A percentile compares a stretch with the other conserved stretches of the same genome.
Evolutionary conservation across 768 basidiomycete species (phyloP).

Genomic region (Tulasnella sp.): DNA sequence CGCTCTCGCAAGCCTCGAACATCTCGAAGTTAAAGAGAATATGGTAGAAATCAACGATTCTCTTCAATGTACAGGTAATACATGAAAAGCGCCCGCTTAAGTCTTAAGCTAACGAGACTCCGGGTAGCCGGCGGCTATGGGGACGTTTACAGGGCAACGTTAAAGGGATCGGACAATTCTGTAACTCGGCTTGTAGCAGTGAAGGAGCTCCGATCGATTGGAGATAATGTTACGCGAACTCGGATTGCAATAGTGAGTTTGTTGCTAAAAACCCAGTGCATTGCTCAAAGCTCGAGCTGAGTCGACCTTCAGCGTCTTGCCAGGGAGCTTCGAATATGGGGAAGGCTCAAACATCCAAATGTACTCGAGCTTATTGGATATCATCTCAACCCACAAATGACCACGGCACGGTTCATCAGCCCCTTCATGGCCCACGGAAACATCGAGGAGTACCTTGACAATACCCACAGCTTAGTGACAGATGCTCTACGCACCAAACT

Average conservation of each 20-base stretch:
- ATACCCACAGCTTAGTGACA: background rate
- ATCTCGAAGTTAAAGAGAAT: background rate
- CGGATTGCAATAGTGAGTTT: background rate
- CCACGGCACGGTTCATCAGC: background rate
- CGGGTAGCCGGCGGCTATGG: background rate
- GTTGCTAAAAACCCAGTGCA: background rate
- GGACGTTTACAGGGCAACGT: background rate
- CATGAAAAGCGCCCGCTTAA: background rate
- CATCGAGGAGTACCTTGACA: background rate
- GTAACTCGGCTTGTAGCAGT: background rate
- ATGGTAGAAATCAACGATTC: background rate
- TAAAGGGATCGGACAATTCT: background rate
- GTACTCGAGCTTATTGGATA: background rate
- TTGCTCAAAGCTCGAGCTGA: background rate
- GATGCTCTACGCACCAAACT: background rate
- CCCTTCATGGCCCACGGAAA: background rate
- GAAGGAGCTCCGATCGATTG: background rate
- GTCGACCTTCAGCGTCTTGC: background rate
- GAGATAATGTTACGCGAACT: background rate
- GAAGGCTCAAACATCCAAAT: background rate
- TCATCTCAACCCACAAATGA: background rate
- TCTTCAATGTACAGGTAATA: background rate
- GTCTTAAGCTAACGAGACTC: background rate
- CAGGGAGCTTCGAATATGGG: background rate
- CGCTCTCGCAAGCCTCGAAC: background rate